These are phyloP conservation scores for Maudiozyma pseudohumilis DNA, from an alignment of 805 yeast genomes.

Conservation along the genomic window DNA sequence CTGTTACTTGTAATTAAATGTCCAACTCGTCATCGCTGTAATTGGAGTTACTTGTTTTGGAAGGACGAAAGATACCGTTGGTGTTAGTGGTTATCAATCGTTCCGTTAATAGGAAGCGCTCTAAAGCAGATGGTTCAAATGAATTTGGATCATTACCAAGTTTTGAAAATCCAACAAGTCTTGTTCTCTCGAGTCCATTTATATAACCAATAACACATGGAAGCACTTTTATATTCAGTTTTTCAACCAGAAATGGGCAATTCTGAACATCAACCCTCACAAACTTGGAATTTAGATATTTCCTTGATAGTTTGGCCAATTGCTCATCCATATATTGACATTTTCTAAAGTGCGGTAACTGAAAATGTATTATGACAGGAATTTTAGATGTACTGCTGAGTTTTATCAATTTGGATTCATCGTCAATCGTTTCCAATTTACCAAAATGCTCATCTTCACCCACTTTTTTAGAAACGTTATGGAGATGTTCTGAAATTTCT, in stretches of 20 bases:
- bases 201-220: slow-evolving; percentile 61
- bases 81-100: slow-evolving; percentile 4
- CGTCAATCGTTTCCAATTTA: slow-evolving; percentile 30
- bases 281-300: slow-evolving; percentile 47
- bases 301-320: slow-evolving; percentile 38
- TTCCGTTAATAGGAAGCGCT: slow-evolving; percentile 26
- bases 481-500: slow-evolving; percentile 38
- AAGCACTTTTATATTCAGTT: slow-evolving; percentile 52
- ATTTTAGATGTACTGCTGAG: slow-evolving; percentile 34
- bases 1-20: slow-evolving; percentile 1
- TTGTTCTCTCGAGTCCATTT: slow-evolving; percentile 46
- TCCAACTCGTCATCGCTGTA: slow-evolving; percentile 6
- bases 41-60: background rate
- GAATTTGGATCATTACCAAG: slow-evolving; percentile 40
- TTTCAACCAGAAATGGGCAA: slow-evolving; percentile 64
- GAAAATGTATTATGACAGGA: slow-evolving; percentile 49
- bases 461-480: slow-evolving; percentile 27
- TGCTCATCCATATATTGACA: slow-evolving; percentile 51
- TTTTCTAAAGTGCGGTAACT: slow-evolving; percentile 47
- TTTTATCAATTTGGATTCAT: slow-evolving; percentile 51
- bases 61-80: background rate
- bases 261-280: slow-evolving; percentile 47
- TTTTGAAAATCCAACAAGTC: slow-evolving; percentile 62
- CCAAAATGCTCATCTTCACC: slow-evolving; percentile 37
- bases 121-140: slow-evolving; percentile 42